Base-by-base conservation (phyloP, 1,139 yeast genomes). In the Entelexis paramagnoliae region DNA sequence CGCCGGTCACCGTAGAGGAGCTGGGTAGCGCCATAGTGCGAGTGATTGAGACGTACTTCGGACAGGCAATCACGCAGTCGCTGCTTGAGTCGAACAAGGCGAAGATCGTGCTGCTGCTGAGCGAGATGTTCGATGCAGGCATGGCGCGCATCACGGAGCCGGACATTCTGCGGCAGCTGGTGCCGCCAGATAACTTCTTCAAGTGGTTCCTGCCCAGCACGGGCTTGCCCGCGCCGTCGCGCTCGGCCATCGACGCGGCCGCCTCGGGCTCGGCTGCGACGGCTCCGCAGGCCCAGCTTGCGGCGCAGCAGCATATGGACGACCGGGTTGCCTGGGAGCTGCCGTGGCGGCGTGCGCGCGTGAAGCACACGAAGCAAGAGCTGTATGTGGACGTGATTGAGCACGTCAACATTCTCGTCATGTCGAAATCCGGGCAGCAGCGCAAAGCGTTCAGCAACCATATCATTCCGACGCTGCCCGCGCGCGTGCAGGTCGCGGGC, bases 321-420 rank as follows among this genome's bases (percentile, higher is more conserved):
- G 33, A 36, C 22, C 41, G 53, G 1, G 48, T 48, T 1, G 50
- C 56, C 2, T 52, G 56, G 56, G 51, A 47, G 24, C 16, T 43
- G 17, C 51, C 53, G 14, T 87, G 96, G 96, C 74, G 95, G 61
- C 70, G 80, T 47, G 66, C 80, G 7, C 76, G 78, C 55, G 81
- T 82, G 13, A 74, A 76, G 54, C 78, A 83, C 65, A 74, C 85
- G 6, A 81, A 79, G 58, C 85, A 87, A 64, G 96, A 88, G 66
- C 75, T 88, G 68, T 85, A 80, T 64, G 82, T 88, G 10, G 96
- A 88, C 65, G 66, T 88, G 5, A 69, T 73, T 6, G 96, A 87
- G 64, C 70, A 74, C 0, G 66, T 85, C 19, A 24, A 34, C 7
- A 30, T 42, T 20, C 22, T 46, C 6, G 46, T 49, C 2, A 11